Evolutionary conservation across 306 rosid genomes (phyloP), one percentile per base, ranked within the genome.

Genomic region (Glycyrrhiza uralensis): DNA sequence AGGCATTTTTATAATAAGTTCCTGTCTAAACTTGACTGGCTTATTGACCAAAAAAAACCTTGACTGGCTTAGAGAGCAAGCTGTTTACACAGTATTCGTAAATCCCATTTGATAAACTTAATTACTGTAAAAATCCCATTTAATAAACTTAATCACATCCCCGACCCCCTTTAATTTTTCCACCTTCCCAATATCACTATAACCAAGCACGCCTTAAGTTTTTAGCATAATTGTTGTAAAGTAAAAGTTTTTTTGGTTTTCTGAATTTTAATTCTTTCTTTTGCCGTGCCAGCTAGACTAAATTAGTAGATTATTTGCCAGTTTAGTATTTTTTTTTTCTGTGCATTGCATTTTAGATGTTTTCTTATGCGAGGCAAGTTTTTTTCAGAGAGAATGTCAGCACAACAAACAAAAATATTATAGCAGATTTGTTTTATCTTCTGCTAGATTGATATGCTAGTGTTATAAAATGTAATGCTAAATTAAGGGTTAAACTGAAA

Each of bases 401-500:
- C 24, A 38, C 26, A 9, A 54, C 26, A 49, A 32, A 30, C 46
- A 15, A 68, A 49, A 68, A 33, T 55, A 26, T 55, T 14, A 5
- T 44, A 47, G 23, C 55, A 46, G 33, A 24, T 3, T 46, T 67
- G 20, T 47, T 5, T 4, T 30, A 4, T 30, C 14, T 36, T 50
- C 56, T 19, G 11, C 12, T 11, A 56, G 23, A 55, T 72, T 54
- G 74, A 33, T 36, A 24, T 46, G 59, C 26, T 66, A 39, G 55
- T 68, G 35, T 63, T n/a, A 36, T 54, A 6, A 6, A 80, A 19
- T 33, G 57, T 29, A 75, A 45, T 28, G 59, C 52, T 14, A 24
- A 22, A 66, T 70, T 47, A 29, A 71, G 71, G 28, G 58, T 61
- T 49, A 64, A 50, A 64, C 22, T 29, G 5, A 18, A 49, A 61